Base-by-base conservation (phyloP, 352 stramenopile genomes). In the Globisporangium cederbergense region DNA sequence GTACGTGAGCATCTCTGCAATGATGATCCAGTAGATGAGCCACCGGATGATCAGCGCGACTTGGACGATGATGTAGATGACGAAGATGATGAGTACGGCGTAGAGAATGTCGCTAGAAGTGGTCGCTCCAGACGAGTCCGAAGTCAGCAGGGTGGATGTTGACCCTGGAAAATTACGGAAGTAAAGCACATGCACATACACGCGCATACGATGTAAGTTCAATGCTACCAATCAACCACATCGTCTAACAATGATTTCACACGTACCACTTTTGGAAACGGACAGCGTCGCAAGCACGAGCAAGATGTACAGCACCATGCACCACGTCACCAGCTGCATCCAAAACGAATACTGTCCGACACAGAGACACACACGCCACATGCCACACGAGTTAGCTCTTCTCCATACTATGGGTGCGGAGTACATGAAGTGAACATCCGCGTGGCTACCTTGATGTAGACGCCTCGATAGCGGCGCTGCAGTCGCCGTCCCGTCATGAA, bases 21-120 rank as follows among this genome's bases (percentile, higher is more conserved):
- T 50, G 43, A 95, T 73, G 32, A 93, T 75, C 77, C 78, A 94
- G 68, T 95, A 96, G 28, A 96, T 71, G 51, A 96, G 68, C 86
- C 89, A 94, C 52, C 85, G 83, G 50, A 93, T 83, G 25, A 96
- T 70, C 49, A 95, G 57, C 18, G 83, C 75, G 40, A 95, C 66
- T 52, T 88, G 74, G 1, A 89, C 81, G 18, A 95, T 76, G 30
- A 92, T 47, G 61, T 92, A 91, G 42, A 90, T 60, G 2, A 73
- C 70, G 2, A 89, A 36, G 5, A 86, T 36, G 28, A 86, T 67
- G 1, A 79, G 22, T 9, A 75, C 65, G 38, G 85, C 69, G 46
- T 81, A 77, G 63, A 90, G 90, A n/a, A 86, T 30, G 14, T 74
- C 72, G 53, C 86, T 68, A 0, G 75, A 80, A 11, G 71, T 62